A percentile compares a stretch with the other conserved stretches of the same genome.
Evolutionary conservation across 108 stramenopile species (phyloP).

Genomic region (Aureococcus anophagefferens): DNA sequence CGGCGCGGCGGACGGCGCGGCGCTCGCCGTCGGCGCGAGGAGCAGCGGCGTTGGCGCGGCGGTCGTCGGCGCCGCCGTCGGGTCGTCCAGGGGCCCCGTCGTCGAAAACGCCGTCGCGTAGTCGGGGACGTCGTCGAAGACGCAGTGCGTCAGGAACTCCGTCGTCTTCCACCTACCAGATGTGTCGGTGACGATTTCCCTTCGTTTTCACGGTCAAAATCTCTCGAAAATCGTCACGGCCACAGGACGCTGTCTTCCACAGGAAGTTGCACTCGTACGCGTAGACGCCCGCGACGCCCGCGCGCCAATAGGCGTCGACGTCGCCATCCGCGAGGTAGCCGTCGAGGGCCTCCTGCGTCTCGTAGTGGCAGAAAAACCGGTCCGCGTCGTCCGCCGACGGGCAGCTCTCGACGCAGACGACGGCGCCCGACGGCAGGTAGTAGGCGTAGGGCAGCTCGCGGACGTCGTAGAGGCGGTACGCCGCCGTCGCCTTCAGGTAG

Average conservation of each 20-base stretch:
- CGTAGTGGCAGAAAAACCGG: constrained; percentile 37
- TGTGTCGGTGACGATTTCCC: too few relatives aligned
- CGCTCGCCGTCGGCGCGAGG: background rate
- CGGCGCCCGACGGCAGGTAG: constrained; percentile 21
- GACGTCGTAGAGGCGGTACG: constrained; percentile 43
- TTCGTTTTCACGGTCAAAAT: too few relatives aligned
- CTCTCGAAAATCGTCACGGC: too few relatives aligned
- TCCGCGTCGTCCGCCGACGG: constrained; percentile 20
- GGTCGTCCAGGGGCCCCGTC: background rate
- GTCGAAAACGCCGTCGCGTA: constrained; percentile 2
- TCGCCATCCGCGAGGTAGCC: constrained; percentile 15
- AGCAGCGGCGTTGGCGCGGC: background rate
- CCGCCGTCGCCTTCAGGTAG: constrained; percentile 22
- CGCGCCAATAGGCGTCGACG: constrained; percentile 14
- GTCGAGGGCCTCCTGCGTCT: constrained; percentile 26
- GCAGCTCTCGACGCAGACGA: constrained; percentile 34
- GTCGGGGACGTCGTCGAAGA: constrained; percentile 24
- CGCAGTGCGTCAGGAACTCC: constrained; percentile 27
- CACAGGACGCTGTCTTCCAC: too few relatives aligned
- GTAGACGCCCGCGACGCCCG: constrained; percentile 11
- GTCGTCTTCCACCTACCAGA: constrained; percentile 23
- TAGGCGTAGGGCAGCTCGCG: constrained; percentile 7
- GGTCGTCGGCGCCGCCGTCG: background rate
- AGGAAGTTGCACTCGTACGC: constrained; percentile 25
- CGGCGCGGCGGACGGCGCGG: too few relatives aligned